phyloP scores from a whole-genome alignment of 2,329 filamentous ascomycete genomes.

The Colletotrichum paranaense region DNA sequence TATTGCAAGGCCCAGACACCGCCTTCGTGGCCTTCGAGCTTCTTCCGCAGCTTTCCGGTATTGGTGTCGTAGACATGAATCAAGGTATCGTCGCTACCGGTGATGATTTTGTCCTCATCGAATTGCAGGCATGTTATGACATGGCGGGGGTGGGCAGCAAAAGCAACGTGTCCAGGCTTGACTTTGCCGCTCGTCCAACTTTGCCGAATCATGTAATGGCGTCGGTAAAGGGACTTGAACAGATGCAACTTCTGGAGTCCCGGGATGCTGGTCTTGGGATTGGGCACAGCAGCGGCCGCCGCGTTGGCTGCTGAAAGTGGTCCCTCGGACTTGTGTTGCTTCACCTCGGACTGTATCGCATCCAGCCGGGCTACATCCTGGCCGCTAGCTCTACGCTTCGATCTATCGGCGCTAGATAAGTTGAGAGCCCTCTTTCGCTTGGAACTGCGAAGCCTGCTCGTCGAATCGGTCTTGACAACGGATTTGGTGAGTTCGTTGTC shows the following conservation, averaged over 20 bases:
- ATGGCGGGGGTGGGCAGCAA: constrained; percentile 94
- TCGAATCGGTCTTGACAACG: constrained; percentile 53
- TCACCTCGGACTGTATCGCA: constrained; percentile 51
- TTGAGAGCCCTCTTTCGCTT: constrained; percentile 68
- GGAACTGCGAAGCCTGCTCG: constrained; percentile 59
- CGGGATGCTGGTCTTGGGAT: constrained; percentile 82
- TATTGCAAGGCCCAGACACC: constrained; percentile 98
- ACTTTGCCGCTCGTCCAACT: constrained; percentile 91
- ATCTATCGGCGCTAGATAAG: constrained; percentile 59
- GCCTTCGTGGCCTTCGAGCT: constrained; percentile 92
- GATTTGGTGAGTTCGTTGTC: constrained; percentile 62
- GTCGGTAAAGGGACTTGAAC: constrained; percentile 95
- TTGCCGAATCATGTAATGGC: constrained; percentile 89
- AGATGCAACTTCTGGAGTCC: constrained; percentile 87
- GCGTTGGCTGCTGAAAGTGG: constrained; percentile 88
- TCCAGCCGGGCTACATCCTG: constrained; percentile 60
- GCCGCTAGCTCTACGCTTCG: constrained; percentile 64
- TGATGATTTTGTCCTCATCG: constrained; percentile 97
- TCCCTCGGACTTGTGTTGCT: constrained; percentile 75
- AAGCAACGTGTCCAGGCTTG: constrained; percentile 91
- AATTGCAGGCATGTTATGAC: constrained; percentile 99
- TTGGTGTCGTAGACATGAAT: constrained; percentile 99
- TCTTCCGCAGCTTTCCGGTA: constrained; percentile 85
- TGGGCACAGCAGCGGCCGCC: constrained; percentile 84
- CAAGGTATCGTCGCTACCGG: constrained; percentile 95